Percentiles rank a stretch among this genome's conserved stretches.
phyloP scores from a whole-genome alignment of 2,329 filamentous ascomycete species.

The Cladosporium sp. region DNA sequence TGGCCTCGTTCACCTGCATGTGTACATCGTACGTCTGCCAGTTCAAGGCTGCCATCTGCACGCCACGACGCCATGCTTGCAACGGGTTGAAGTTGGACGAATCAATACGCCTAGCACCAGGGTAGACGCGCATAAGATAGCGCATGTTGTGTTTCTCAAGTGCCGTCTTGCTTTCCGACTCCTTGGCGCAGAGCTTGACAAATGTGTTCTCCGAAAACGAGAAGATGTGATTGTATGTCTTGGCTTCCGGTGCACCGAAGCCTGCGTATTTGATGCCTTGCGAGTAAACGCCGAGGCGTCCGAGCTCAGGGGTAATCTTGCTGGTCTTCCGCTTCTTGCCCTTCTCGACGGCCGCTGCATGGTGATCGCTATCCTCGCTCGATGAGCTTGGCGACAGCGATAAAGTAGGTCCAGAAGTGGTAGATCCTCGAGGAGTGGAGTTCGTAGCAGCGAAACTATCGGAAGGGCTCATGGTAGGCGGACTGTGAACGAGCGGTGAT shows the following conservation, averaged over 20 bases:
- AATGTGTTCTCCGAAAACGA: slow-evolving; percentile 92
- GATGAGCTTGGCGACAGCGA: slow-evolving; percentile 58
- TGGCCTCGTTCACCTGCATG: slow-evolving; percentile 95
- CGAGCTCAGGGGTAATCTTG: slow-evolving; percentile 82
- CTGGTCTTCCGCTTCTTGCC: slow-evolving; percentile 66
- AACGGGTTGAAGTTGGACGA: slow-evolving; percentile 96
- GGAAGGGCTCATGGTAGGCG: slow-evolving; percentile 51
- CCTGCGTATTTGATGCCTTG: slow-evolving; percentile 77
- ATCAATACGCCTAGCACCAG: slow-evolving; percentile 74
- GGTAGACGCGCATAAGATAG: slow-evolving; percentile 92
- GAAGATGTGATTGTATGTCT: slow-evolving; percentile 89
- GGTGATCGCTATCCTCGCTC: slow-evolving; percentile 75
- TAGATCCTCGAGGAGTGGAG: slow-evolving; percentile 54
- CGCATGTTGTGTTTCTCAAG: slow-evolving; percentile 89
- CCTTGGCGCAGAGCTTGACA: slow-evolving; percentile 73
- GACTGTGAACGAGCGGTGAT: slow-evolving; percentile 53
- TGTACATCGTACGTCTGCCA: slow-evolving; percentile 97
- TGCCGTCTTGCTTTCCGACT: slow-evolving; percentile 71
- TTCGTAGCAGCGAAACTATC: slow-evolving; percentile 49
- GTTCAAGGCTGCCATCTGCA: slow-evolving; percentile 97
- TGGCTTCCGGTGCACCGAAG: slow-evolving; percentile 75
- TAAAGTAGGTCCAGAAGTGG: slow-evolving; percentile 58
- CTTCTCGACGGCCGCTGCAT: slow-evolving; percentile 57
- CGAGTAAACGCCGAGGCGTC: slow-evolving; percentile 80
- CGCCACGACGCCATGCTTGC: slow-evolving; percentile 89